Evolutionary conservation across 805 yeast species (phyloP).

Genomic region (Candida arabinofermentans): DNA sequence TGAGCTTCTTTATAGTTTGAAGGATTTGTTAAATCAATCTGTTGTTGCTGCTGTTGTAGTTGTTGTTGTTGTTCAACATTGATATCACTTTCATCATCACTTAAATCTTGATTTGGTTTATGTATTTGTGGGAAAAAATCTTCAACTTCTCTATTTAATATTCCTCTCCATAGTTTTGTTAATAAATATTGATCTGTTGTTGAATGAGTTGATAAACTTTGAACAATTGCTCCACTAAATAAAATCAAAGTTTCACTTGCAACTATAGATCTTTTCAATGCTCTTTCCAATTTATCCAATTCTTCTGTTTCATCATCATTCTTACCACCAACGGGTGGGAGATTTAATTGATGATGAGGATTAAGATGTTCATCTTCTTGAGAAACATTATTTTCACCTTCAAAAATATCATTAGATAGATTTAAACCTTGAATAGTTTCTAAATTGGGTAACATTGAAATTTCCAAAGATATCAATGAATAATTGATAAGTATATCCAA

Average conservation of each 20-base stretch:
- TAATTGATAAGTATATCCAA: conserved; percentile 28
- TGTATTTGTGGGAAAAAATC: conserved; percentile 12
- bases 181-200: conserved; percentile 16
- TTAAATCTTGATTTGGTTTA: conserved; percentile 1
- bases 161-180: conserved; percentile 30
- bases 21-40: background rate
- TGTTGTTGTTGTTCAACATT: background rate
- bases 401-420: conserved; percentile 14
- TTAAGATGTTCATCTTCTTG: background rate
- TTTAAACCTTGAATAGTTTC: conserved; percentile 4
- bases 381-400: conserved; percentile 19
- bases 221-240: conserved; percentile 19
- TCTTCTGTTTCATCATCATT: conserved; percentile 1
- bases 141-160: conserved; percentile 23
- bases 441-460: conserved; percentile 12
- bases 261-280: conserved; percentile 25
- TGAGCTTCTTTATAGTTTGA: conserved; percentile 20
- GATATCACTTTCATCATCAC: conserved; percentile 11
- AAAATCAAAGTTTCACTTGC: conserved; percentile 28
- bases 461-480: conserved; percentile 25
- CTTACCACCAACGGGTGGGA: background rate
- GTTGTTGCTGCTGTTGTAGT: background rate
- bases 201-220: conserved; percentile 15
- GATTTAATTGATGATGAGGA: background rate
- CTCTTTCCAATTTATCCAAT: conserved; percentile 18